phyloP scores from a whole-genome alignment of 176 grass and related monocot genomes.

The Triticum monococcum region DNA sequence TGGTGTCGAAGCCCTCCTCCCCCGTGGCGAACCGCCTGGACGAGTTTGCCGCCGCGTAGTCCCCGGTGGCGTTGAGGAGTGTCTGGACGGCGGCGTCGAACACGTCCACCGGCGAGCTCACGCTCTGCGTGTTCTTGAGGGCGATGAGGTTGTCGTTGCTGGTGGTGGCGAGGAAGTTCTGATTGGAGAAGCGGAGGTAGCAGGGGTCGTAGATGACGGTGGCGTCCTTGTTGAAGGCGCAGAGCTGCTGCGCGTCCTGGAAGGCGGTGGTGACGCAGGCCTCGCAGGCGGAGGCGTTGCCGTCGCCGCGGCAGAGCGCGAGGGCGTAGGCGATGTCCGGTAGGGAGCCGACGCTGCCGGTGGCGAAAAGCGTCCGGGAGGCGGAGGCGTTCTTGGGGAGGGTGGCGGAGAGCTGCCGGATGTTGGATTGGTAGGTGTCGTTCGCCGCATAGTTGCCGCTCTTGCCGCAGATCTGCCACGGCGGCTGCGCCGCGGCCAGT shows the following conservation, averaged over 20 bases:
- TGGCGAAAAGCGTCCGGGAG: constrained; percentile 27
- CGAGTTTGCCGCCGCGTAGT: constrained; percentile 25
- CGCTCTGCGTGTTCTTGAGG: neutral
- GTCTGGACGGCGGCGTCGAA: constrained; percentile 18
- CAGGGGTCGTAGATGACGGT: constrained; percentile 39
- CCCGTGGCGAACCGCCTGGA: constrained; percentile 37
- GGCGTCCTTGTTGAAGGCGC: constrained; percentile 13
- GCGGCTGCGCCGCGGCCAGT: neutral
- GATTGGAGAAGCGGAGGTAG: constrained; percentile 49
- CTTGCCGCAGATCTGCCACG: constrained; percentile 9
- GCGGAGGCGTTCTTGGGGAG: constrained; percentile 28
- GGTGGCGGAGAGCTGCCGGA: constrained; percentile 31
- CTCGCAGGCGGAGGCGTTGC: constrained; percentile 6
- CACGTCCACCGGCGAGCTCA: neutral
- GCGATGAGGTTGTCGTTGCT: neutral
- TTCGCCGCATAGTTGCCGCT: constrained; percentile 45
- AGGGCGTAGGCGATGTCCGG: constrained; percentile 38
- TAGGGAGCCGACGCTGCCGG: neutral
- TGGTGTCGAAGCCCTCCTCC: neutral
- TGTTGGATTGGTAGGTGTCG: constrained; percentile 44
- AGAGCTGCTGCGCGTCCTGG: constrained; percentile 29
- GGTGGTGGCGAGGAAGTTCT: constrained; percentile 27
- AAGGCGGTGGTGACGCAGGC: constrained; percentile 26
- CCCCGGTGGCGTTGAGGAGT: constrained; percentile 32
- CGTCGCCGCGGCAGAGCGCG: constrained; percentile 54